Base-by-base conservation (phyloP, 2,329 filamentous ascomycete species). In the Cladosporium cucumerinum region DNA sequence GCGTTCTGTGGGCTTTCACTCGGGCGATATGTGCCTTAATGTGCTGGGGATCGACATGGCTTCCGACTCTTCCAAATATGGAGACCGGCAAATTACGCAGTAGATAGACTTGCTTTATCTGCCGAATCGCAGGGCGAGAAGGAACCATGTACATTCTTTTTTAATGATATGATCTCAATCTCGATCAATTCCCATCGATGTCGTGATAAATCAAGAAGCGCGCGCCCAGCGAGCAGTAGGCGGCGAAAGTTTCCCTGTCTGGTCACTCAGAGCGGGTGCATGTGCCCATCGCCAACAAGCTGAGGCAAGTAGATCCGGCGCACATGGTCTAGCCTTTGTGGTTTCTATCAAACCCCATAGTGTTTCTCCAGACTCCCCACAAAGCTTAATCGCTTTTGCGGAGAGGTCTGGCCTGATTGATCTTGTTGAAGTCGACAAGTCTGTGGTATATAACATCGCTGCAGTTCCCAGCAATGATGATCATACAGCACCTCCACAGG, bases 291-390 rank as follows among this genome's bases (percentile, higher is more conserved):
- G 7, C 39, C 21, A 21, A 11, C 14, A 49, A 32, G 36, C 14
- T 28, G n/a, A 46, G 57, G 57, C 21, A 60, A 34, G 57, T 60
- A 48, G 39, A 60, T 48, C 57, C 36, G 39, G 39, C 36, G 25
- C 30, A 30, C 30, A 30, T 32, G 57, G 39, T 60, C 57, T 60
- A 32, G 57, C 57, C 57, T 18, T 18, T 60, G 18, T 18, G 57
- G 10, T 18, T n/a, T 26, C 26, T 36, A 5, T 48, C 57, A n/a
- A 39, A 36, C 51, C 26, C 54, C 54, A 57, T n/a, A 18, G 3
- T 34, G 12, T 26, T 59, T 49, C 57, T 43, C 57, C 57, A 60
- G 57, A 46, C 39, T 21, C 34, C 43, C 57, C 57, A 28, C 57
- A 49, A 60, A 60, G 6, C 12, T 49, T 49, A 30, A n/a, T 23